These are phyloP conservation scores for Acanthamoeba castellanii DNA, from an alignment of 208 protist genomes.

Conservation along the genomic window DNA sequence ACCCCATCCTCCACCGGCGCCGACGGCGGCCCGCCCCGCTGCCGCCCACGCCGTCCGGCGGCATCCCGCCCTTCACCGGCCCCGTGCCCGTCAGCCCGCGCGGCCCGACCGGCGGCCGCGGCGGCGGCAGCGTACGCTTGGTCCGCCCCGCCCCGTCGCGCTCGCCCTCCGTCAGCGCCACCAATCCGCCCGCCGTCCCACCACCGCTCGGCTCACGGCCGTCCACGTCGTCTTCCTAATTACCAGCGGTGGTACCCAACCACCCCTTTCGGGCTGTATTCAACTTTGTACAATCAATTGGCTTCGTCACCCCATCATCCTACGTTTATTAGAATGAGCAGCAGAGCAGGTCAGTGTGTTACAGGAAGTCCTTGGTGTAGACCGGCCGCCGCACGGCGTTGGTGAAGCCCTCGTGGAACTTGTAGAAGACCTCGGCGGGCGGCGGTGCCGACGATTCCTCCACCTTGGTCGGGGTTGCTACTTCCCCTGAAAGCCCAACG, in stretches of 20 bases:
- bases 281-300: no score
- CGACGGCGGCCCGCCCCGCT: background rate
- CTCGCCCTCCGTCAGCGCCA: background rate
- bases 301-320: no score
- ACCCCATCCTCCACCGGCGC: background rate
- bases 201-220: background rate
- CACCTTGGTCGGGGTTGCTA: background rate
- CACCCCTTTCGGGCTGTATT: no score
- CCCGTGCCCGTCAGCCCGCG: background rate
- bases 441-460: background rate
- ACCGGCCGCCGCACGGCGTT: conserved; percentile 72
- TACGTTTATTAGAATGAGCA: no score
- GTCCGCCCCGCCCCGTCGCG: background rate
- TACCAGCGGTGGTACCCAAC: no score
- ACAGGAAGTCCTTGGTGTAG: conserved; percentile 64
- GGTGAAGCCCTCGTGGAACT: conserved; percentile 75
- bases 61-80: background rate
- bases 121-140: background rate
- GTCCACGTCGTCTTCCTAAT: background rate
- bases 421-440: conserved; percentile 27
- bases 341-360: background rate
- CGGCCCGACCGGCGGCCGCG: background rate
- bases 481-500: background rate
- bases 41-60: background rate
- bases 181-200: background rate